Evolutionary conservation across 208 protist genomes (phyloP), one percentile per base, ranked within the genome.

Genomic region (Histomonas meleagridis): DNA sequence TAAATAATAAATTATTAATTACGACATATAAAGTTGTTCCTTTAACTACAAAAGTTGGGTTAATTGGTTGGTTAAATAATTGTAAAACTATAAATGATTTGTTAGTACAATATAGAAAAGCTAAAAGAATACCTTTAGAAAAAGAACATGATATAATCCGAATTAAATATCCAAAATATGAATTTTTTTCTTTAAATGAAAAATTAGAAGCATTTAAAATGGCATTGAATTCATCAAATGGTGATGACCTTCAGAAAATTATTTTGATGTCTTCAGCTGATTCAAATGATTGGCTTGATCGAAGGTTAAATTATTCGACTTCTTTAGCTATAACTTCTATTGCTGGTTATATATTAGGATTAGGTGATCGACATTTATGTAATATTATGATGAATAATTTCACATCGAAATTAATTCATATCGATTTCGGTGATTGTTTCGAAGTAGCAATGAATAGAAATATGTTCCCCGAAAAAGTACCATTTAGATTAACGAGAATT

Each of bases 371-470:
- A 32, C 60, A 65, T 65, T 65, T 65, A 28, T 32, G 23, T 7
- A 65, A 65, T 65, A 65, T 65, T n/a, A 65, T 65, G 60, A 65
- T 65, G 7, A 65, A 65, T 28, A 65, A 65, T 65, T n/a, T 5
- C 3, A 65, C 7, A 32, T 65, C 60, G 3, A 65, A n/a, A 28
- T 65, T 65, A 28, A 26, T n/a, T 65, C 60, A 65, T 65, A 65
- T 65, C 7, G 60, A 65, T 65, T 65, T 65, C 60, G 60, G 60
- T 28, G 60, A 93, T 65, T 93, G 72, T 7, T 93, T 93, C 46
- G 91, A 90, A 1, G 55, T 90, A 5, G 92, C 92, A 51, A 93
- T 91, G n/a, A 70, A 93, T 46, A n/a, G 92, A 81, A 65, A 70
- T 35, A 72, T 35, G 10, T 92, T 62, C 18, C 32, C 1, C 23